Base-by-base conservation (phyloP, 2,329 filamentous ascomycete genomes). In the Aspergillus sp. region DNA sequence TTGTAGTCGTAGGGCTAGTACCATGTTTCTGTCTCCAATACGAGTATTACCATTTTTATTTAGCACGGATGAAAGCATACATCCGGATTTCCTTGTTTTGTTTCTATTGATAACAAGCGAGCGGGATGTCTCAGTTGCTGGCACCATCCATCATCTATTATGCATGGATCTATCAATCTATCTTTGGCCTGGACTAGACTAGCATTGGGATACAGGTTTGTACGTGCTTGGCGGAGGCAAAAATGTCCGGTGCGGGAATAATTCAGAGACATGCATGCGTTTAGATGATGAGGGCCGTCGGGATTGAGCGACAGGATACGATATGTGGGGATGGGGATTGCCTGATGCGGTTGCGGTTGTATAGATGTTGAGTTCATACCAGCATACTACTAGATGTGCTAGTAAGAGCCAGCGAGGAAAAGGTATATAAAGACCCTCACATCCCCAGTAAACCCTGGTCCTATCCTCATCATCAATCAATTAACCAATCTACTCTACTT, bases 341-440 rank as follows among this genome's bases (percentile, higher is more conserved):
- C 13, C 15, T n/a, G 33, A 35, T 35, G 15, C 13, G 33, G 33
- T 32, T 32, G 7, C 4, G 30, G 9, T 35, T 35, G 33, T 6
- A n/a, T 35, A 7, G 33, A 17, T 35, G 33, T 35, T 17, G 33
- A 17, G n/a, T 35, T 35, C 13, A 6, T 35, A 17, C 13, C n/a
- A 15, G 13, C 4, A 35, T 35, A 19, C 17, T 19, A 19, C 17
- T 19, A 19, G 17, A 19, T 19, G 17, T 19, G 17, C 17, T 19
- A 19, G 17, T 19, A 19, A 19, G 17, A 19, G 17, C 17, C 17
- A 2, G 17, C 3, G 17, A 19, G 7, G 9, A 20, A 44, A 47
- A 50, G 32, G 12, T 51, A 49, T 51, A 48, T 51, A 52, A 51
- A 6, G 12, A 20, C 22, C 35, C n/a, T 38, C 19, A 10, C 9